phyloP scores from a whole-genome alignment of 1,284 basidiomycete genomes.

The Ustilago nuda region DNA sequence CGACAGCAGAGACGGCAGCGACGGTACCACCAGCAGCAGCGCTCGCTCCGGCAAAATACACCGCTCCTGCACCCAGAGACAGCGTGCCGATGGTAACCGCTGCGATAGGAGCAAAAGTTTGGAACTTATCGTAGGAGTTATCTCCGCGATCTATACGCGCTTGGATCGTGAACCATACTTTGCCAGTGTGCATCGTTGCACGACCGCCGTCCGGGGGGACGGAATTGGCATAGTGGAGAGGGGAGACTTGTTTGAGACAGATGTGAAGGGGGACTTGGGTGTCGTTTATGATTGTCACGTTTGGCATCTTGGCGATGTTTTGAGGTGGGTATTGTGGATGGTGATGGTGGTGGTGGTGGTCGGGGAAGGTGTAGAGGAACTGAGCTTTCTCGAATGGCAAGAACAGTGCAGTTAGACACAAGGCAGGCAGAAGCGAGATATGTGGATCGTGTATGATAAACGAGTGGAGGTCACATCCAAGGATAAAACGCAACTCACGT shows the following conservation, averaged over 20 bases:
- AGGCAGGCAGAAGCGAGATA: constrained; percentile 2
- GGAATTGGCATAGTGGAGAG: constrained; percentile 58
- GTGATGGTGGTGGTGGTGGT: background rate
- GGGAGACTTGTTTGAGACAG: constrained; percentile 59
- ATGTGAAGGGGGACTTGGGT: constrained; percentile 60
- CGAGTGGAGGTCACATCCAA: background rate
- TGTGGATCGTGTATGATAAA: background rate
- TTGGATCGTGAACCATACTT: constrained; percentile 63
- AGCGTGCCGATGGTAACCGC: constrained; percentile 51
- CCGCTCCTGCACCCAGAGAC: constrained; percentile 55
- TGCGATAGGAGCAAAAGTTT: constrained; percentile 58
- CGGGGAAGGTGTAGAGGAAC: background rate
- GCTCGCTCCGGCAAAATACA: constrained; percentile 54
- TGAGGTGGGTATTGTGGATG: background rate
- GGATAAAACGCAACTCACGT: background rate
- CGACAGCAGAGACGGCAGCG: constrained; percentile 48
- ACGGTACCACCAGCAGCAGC: constrained; percentile 51
- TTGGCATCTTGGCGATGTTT: constrained; percentile 41
- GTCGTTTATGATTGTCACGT: constrained; percentile 59
- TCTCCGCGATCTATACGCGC: constrained; percentile 54
- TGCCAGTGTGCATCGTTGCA: constrained; percentile 48
- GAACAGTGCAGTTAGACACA: background rate
- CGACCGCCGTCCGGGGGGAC: constrained; percentile 47
- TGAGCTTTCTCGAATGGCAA: background rate
- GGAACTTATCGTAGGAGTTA: constrained; percentile 57